phyloP scores from a whole-genome alignment of 208 protist genomes.

The Trypanosoma rangeli region DNA sequence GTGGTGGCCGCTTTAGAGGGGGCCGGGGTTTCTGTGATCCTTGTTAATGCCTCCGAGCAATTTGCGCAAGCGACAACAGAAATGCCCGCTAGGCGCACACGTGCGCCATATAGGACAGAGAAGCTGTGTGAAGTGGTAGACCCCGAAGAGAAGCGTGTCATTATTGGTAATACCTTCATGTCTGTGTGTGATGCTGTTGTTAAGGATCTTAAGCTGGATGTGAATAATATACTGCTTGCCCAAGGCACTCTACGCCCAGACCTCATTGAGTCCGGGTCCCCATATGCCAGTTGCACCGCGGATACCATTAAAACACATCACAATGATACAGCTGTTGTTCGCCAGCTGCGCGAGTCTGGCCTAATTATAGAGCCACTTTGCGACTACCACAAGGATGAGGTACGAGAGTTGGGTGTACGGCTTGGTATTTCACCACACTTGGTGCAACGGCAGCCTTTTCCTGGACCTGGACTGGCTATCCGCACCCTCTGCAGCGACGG shows the following conservation, averaged over 20 bases:
- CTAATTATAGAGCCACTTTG: slow-evolving; percentile 97
- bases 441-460: slow-evolving; percentile 94
- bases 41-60: slow-evolving; percentile 67
- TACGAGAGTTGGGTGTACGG: slow-evolving; percentile 91
- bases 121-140: slow-evolving; percentile 58
- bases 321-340: slow-evolving; percentile 97
- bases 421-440: slow-evolving; percentile 94
- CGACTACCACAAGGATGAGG: slow-evolving; percentile 98
- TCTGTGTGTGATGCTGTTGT: slow-evolving; percentile 73
- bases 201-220: slow-evolving; percentile 66
- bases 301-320: slow-evolving; percentile 99
- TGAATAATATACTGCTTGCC: slow-evolving; percentile 74
- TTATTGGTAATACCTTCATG: slow-evolving; percentile 99
- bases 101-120: slow-evolving; percentile 59
- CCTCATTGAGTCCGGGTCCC: slow-evolving; percentile 95
- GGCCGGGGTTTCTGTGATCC: slow-evolving; percentile 72
- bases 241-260: slow-evolving; percentile 97
- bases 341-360: slow-evolving; percentile 90
- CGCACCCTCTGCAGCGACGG: slow-evolving; percentile 93
- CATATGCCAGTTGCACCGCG: slow-evolving; percentile 78
- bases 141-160: slow-evolving; percentile 96
- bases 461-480: slow-evolving; percentile 98
- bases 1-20: slow-evolving; percentile 78
- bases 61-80: slow-evolving; percentile 82
- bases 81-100: slow-evolving; percentile 49